A percentile compares a stretch with the other conserved stretches of the same genome.
These are phyloP conservation scores for Viridothelium virens DNA, from an alignment of 495 filamentous ascomycete species.

Conservation along the genomic window DNA sequence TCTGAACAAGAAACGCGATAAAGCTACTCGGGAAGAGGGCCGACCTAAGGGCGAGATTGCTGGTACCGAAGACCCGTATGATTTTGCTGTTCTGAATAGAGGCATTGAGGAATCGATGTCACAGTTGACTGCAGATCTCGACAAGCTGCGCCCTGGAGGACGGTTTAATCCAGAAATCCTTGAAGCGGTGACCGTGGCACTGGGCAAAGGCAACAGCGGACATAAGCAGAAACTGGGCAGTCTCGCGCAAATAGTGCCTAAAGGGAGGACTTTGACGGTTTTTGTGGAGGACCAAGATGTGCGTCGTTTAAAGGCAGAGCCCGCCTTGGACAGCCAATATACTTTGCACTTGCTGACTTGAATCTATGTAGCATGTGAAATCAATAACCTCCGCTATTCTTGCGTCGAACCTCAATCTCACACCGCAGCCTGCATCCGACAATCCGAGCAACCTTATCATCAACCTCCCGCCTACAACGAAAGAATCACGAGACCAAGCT, in stretches of 20 bases:
- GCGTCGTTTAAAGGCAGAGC: constrained; percentile 24
- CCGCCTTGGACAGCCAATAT: not conserved
- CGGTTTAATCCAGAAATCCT: constrained; percentile 61
- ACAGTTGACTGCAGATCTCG: constrained; percentile 54
- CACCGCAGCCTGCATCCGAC: constrained; percentile 60
- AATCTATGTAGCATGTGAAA: constrained; percentile 52
- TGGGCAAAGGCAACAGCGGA: constrained; percentile 32
- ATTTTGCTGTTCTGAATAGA: constrained; percentile 56
- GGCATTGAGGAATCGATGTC: constrained; percentile 51
- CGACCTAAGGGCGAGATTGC: constrained; percentile 14
- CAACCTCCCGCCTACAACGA: constrained; percentile 61
- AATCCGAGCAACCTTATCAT: constrained; percentile 66
- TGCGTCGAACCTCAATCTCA: constrained; percentile 56
- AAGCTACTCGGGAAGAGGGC: constrained; percentile 27
- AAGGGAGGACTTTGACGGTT: constrained; percentile 58
- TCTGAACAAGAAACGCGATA: constrained; percentile 35
- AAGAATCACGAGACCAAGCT: constrained; percentile 49
- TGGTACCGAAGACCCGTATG: constrained; percentile 51
- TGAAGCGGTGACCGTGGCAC: constrained; percentile 55
- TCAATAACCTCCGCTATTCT: constrained; percentile 64
- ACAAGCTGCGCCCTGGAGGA: constrained; percentile 57
- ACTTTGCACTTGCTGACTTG: constrained; percentile 21
- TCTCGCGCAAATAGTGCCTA: constrained; percentile 68
- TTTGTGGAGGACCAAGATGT: constrained; percentile 57
- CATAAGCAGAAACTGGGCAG: constrained; percentile 55